These are phyloP conservation scores for Neoboletus brunneissimus DNA, from an alignment of 768 basidiomycete species.

Conservation along the genomic window DNA sequence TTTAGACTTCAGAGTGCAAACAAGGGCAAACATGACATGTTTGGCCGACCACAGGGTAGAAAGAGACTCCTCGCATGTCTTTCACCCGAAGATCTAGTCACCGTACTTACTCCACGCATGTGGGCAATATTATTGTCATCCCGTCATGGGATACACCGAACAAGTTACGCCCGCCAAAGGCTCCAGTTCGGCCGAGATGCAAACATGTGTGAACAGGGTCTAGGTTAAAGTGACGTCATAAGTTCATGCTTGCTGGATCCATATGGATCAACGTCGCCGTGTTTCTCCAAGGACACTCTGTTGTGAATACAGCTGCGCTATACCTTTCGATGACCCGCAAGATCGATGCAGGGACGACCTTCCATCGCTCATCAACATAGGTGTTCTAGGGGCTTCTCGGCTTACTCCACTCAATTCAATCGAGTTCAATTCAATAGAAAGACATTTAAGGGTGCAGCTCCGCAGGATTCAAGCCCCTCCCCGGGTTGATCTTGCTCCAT, in stretches of 20 bases:
- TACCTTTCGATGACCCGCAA: background rate
- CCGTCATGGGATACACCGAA: too few relatives aligned
- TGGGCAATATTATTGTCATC: too few relatives aligned
- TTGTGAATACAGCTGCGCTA: background rate
- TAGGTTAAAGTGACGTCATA: background rate
- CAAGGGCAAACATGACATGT: background rate
- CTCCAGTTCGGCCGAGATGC: too few relatives aligned
- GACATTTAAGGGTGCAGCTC: background rate
- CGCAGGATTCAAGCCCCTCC: background rate
- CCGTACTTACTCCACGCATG: too few relatives aligned
- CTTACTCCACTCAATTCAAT: background rate
- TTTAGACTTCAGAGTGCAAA: background rate
- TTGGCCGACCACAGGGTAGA: background rate
- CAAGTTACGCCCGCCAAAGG: too few relatives aligned
- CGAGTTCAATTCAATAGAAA: background rate
- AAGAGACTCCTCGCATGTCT: too few relatives aligned
- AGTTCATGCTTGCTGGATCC: background rate
- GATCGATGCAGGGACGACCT: background rate
- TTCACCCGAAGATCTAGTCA: too few relatives aligned
- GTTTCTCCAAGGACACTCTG: background rate
- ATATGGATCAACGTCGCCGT: background rate
- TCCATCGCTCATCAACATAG: background rate
- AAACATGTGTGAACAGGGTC: too few relatives aligned
- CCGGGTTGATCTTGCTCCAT: background rate
- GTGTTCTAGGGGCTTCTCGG: background rate